A percentile compares a stretch with the other conserved stretches of the same genome.
Evolutionary conservation across 352 stramenopile species (phyloP).

Genomic region (Pythium aphanidermatum): DNA sequence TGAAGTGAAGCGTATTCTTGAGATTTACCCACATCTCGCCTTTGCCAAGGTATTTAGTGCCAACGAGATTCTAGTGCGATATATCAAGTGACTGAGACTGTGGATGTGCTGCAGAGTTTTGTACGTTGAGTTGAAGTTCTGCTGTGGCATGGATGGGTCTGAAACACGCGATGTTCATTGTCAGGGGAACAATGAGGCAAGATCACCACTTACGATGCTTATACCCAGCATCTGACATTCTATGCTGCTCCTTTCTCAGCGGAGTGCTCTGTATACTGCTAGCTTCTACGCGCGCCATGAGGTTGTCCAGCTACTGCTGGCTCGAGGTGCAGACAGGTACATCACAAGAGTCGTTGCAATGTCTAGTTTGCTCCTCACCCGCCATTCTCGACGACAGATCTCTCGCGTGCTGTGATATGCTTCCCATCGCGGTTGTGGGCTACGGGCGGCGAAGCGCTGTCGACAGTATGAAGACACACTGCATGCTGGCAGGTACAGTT

Average conservation of each 20-base stretch:
- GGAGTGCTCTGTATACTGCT: conserved; percentile 56
- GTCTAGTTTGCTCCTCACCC: conserved; percentile 35
- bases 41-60: conserved; percentile 17
- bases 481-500: conserved; percentile 42
- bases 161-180: too few relatives aligned
- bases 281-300: conserved; percentile 57
- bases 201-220: too few relatives aligned
- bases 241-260: conserved; percentile 16
- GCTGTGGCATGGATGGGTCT: too few relatives aligned
- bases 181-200: too few relatives aligned
- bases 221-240: conserved; percentile 2
- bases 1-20: conserved; percentile 7
- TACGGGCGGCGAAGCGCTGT: conserved; percentile 32
- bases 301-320: conserved; percentile 40
- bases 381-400: too few relatives aligned
- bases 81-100: background rate
- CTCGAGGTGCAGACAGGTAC: conserved; percentile 57
- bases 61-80: background rate
- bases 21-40: conserved; percentile 15
- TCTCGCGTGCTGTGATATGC: conserved; percentile 30
- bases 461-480: conserved; percentile 61
- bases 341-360: conserved; percentile 1
- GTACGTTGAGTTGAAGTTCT: conserved; percentile 1
- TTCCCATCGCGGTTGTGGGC: conserved; percentile 40
- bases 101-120: conserved; percentile 15